A percentile compares a stretch with the other conserved stretches of the same genome.
Evolutionary conservation across 2,329 filamentous ascomycete genomes (phyloP).

Genomic region (Pestalotiopsis fici): DNA sequence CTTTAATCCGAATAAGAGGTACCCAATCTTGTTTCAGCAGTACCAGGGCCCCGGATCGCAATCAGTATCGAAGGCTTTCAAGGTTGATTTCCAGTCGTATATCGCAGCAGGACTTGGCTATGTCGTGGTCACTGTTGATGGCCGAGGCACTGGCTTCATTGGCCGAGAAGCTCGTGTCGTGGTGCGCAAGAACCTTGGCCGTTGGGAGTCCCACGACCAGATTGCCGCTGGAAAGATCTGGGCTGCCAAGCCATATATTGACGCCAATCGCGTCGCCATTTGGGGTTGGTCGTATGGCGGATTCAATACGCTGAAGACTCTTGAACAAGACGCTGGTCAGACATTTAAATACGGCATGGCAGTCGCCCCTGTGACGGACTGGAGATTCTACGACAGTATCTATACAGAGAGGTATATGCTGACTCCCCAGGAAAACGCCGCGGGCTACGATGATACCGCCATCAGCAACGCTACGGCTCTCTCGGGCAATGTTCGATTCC

Average conservation of each 20-base stretch:
- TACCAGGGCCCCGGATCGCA: conserved; percentile 97
- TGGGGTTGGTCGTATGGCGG: conserved; percentile 99
- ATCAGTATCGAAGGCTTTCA: conserved; percentile 77
- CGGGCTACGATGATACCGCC: conserved; percentile 74
- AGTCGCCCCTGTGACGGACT: conserved; percentile 97
- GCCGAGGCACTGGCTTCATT: conserved; percentile 87
- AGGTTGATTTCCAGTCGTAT: conserved; percentile 87
- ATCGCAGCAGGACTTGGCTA: conserved; percentile 85
- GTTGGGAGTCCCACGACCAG: conserved; percentile 86
- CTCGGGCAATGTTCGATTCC: conserved; percentile 76
- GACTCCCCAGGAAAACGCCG: conserved; percentile 78
- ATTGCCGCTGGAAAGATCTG: conserved; percentile 87
- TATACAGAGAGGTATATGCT: conserved; percentile 99
- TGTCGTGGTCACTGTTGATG: conserved; percentile 92
- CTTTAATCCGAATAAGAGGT: conserved; percentile 80
- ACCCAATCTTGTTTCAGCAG: conserved; percentile 92
- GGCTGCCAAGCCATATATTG: conserved; percentile 80
- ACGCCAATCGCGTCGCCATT: conserved; percentile 80
- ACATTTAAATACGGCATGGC: conserved; percentile 98
- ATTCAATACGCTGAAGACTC: conserved; percentile 91
- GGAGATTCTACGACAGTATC: conserved; percentile 91
- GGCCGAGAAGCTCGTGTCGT: conserved; percentile 82
- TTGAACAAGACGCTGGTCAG: conserved; percentile 84
- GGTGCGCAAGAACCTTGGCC: conserved; percentile 80
- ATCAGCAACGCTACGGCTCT: conserved; percentile 77